A percentile compares a stretch with the other conserved stretches of the same genome.
Evolutionary conservation across 169 alveolate genomes (phyloP).

Genomic region (Ichthyophthirius multifiliis): DNA sequence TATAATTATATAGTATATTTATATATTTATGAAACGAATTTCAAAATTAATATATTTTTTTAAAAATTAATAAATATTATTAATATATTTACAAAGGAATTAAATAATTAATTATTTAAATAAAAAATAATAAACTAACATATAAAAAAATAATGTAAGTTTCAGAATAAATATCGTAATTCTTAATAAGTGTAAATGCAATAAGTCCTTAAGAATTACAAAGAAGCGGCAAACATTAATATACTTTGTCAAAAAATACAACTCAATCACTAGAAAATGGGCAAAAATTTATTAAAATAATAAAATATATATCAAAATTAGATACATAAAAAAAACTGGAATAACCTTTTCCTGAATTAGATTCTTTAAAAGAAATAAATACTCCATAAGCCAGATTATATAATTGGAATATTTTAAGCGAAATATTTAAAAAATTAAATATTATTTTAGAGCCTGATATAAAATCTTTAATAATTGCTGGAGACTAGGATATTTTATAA

Average conservation of each 20-base stretch:
- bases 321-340: not conserved
- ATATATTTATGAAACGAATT: too few relatives aligned
- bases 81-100: too few relatives aligned
- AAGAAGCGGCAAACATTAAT: not conserved
- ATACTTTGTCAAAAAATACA: not conserved
- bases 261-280: slow-evolving; percentile 12
- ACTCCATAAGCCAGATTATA: slow-evolving; percentile 57
- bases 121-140: not conserved
- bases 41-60: too few relatives aligned
- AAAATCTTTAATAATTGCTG: slow-evolving; percentile 58
- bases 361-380: slow-evolving; percentile 29
- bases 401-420: slow-evolving; percentile 57
- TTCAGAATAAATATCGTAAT: not conserved
- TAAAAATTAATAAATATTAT: too few relatives aligned
- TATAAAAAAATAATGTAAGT: not conserved
- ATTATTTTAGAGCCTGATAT: slow-evolving; percentile 53
- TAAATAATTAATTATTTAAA: too few relatives aligned
- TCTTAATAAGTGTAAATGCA: not conserved
- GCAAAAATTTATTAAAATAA: not conserved
- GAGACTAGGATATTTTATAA: slow-evolving; percentile 53
- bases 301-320: not conserved
- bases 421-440: slow-evolving; percentile 30
- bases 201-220: not conserved
- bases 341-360: slow-evolving; percentile 31
- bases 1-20: too few relatives aligned